phyloP scores from a whole-genome alignment of 73 alveolate genomes.

The Blepharisma stoltei region DNA sequence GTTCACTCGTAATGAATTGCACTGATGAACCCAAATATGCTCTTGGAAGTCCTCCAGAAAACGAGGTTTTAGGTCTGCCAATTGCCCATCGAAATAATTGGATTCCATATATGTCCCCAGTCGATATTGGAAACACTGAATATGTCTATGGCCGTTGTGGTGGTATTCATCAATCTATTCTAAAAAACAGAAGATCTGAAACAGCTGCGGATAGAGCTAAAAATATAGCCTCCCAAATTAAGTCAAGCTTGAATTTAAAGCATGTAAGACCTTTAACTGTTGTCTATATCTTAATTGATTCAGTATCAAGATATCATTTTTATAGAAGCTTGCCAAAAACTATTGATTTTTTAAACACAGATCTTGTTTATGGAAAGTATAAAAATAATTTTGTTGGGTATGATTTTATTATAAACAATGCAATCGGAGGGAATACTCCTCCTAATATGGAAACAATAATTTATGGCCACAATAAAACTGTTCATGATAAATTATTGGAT shows the following conservation, averaged over 20 bases:
- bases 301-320: not conserved
- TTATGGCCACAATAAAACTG: not conserved
- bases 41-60: constrained; percentile 15
- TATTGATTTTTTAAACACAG: not conserved
- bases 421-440: not conserved
- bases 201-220: too few relatives aligned
- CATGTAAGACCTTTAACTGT: constrained; percentile 8
- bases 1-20: too few relatives aligned
- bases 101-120: too few relatives aligned
- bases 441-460: not conserved
- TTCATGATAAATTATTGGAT: not conserved
- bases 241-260: too few relatives aligned
- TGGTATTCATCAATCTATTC: too few relatives aligned
- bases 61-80: not conserved
- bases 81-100: too few relatives aligned
- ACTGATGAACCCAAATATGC: not conserved
- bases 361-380: not conserved
- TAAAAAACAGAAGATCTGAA: too few relatives aligned
- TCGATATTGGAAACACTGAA: too few relatives aligned
- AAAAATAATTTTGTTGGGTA: not conserved
- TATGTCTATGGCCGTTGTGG: too few relatives aligned
- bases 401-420: not conserved
- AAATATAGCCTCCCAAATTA: too few relatives aligned
- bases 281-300: not conserved
- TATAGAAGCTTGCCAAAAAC: constrained; percentile 15